Evolutionary conservation across 805 yeast genomes (phyloP), one percentile per base, ranked within the genome.

Genomic region (Pichia thaimueangensis): DNA sequence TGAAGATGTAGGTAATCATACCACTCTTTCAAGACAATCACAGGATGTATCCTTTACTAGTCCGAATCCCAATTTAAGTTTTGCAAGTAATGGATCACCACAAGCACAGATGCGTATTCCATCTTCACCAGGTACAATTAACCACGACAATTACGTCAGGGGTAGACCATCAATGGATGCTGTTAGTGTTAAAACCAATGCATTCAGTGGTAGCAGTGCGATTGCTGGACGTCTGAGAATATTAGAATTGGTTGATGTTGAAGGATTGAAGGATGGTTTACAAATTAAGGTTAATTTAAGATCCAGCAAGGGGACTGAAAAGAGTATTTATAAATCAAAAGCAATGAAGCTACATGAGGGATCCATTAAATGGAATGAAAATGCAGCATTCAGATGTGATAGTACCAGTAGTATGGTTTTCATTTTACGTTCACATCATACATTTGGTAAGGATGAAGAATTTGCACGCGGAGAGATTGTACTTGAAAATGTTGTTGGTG

Each of bases 371-470:
- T 80, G 82, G 77, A 71, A 77, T 45, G 96, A 86, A 56, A 67
- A 78, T 17, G 68, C 73, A 46, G 69, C 80, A 5, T 84, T 89
- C 67, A 78, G 74, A 54, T 80, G 91, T 5, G 68, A 81, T 5
- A 62, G 79, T 5, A 81, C 74, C 10, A 80, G 81, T 4, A 71
- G 67, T 42, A 54, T 89, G 32, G 65, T 76, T 3, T 75, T 91
- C 54, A 69, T 70, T 31, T 75, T 86, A 22, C 68, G 76, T 32
- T 77, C 80, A 27, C 83, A 76, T 55, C 93, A 85, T 58, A 73
- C 78, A 3, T 72, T 89, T 52, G 88, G 95, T 30, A 80, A 82
- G 55, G 81, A 76, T 51, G 65, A 68, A 22, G 84, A 76, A 43
- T 42, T 87, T 31, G 95, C 83, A 11, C 69, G 69, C 36, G 78